Conservation (phyloP, 768 basidiomycete genomes). For the Auricularia sp. region DNA sequence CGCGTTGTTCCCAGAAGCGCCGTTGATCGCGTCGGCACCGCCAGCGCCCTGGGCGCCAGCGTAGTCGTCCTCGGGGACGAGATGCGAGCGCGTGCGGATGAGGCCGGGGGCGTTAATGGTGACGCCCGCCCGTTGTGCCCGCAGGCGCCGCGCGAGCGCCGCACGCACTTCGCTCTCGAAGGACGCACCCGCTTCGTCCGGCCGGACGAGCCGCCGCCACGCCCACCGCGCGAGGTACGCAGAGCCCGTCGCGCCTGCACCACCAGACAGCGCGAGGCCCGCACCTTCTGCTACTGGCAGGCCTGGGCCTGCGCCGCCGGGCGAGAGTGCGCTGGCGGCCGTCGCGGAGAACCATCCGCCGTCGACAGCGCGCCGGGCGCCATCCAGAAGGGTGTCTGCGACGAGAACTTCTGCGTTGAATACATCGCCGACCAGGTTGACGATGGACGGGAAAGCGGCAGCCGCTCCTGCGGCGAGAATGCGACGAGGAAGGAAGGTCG, state of each 20-base stretch:
- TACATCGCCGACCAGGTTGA: slow-evolving; percentile 70
- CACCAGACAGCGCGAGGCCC: slow-evolving; percentile 12
- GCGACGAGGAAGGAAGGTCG: slow-evolving; percentile 50
- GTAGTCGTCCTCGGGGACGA: background rate
- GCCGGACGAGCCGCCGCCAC: slow-evolving; percentile 45
- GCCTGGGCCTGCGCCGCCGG: background rate
- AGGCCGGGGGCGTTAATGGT: background rate
- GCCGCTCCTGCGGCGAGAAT: slow-evolving; percentile 70
- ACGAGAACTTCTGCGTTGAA: slow-evolving; percentile 77
- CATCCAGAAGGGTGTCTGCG: slow-evolving; percentile 62
- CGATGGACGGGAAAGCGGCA: slow-evolving; percentile 73
- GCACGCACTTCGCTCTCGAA: slow-evolving; percentile 68
- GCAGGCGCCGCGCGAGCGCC: background rate
- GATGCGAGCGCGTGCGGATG: background rate
- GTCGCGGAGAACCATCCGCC: background rate
- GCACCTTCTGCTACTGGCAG: background rate
- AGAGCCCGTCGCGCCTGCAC: slow-evolving; percentile 59
- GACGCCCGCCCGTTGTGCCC: background rate
- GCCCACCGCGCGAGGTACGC: slow-evolving; percentile 82
- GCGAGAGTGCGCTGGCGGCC: background rate
- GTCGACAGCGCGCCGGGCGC: background rate
- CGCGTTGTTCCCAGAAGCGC: slow-evolving; percentile 26
- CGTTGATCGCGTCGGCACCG: slow-evolving; percentile 11
- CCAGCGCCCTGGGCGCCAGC: slow-evolving; percentile 10
- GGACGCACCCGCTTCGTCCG: slow-evolving; percentile 8